phyloP scores from a whole-genome alignment of 305 asterid species.

The Fraxinus velutina region DNA sequence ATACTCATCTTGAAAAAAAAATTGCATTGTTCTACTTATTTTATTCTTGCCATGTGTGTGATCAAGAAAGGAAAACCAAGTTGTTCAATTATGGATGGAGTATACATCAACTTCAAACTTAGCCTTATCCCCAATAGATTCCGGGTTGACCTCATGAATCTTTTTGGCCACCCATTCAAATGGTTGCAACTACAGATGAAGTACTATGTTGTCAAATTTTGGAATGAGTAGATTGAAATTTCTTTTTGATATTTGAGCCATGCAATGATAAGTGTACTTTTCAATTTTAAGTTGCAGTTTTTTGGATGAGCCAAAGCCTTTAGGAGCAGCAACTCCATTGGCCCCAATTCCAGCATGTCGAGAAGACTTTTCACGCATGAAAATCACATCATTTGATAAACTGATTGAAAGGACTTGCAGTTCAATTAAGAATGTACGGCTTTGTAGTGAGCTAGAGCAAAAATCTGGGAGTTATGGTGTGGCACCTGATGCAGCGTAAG shows the following conservation, averaged over 20 bases:
- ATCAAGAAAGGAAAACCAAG: background rate
- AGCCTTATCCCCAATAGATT: background rate
- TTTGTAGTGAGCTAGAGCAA: conserved; percentile 78
- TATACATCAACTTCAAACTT: background rate
- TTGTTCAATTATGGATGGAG: background rate
- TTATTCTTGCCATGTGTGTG: background rate
- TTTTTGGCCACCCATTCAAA: background rate
- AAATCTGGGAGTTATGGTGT: conserved; percentile 76
- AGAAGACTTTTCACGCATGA: conserved; percentile 85
- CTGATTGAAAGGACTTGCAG: conserved; percentile 84
- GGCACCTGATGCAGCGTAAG: conserved; percentile 99
- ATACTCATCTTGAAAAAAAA: background rate
- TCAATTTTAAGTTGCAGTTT: conserved; percentile 39
- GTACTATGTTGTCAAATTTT: background rate
- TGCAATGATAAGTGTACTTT: conserved; percentile 22
- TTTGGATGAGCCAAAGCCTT: conserved; percentile 41
- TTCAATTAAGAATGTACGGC: conserved; percentile 76
- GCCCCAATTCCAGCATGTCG: conserved; percentile 83
- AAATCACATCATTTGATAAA: conserved; percentile 80
- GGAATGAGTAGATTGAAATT: conserved; percentile 14
- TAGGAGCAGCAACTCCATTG: conserved; percentile 38
- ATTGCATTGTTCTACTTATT: background rate
- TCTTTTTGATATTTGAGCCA: background rate
- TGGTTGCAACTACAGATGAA: background rate
- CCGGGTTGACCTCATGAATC: background rate